These are phyloP conservation scores for Pyrus bretschneideri DNA, from an alignment of 306 rosid genomes.

Conservation along the genomic window DNA sequence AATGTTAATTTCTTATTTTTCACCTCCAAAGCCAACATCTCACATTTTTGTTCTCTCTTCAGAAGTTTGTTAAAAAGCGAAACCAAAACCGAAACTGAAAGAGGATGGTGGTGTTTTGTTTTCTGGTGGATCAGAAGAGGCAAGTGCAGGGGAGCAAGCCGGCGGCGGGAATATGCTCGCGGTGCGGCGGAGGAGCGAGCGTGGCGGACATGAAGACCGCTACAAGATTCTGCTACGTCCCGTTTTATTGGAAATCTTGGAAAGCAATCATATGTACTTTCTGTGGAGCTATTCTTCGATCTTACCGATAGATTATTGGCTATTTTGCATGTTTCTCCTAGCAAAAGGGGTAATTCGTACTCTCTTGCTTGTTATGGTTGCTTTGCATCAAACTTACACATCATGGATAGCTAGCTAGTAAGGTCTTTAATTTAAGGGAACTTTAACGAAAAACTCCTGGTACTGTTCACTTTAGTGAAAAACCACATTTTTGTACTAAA, in stretches of 20 bases:
- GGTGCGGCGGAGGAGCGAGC: conserved; percentile 91
- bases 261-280: conserved; percentile 68
- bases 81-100: neutral
- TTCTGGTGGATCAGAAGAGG: conserved; percentile 69
- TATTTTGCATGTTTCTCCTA: neutral
- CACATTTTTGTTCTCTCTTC: neutral
- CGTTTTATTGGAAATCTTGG: conserved; percentile 77
- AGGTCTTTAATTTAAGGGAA: too few relatives aligned
- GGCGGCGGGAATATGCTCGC: conserved; percentile 71
- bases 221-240: conserved; percentile 79
- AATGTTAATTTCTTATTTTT: neutral
- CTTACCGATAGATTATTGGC: neutral
- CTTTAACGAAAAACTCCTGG: too few relatives aligned
- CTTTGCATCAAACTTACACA: too few relatives aligned
- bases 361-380: too few relatives aligned
- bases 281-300: conserved; percentile 56
- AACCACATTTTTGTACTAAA: too few relatives aligned
- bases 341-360: too few relatives aligned
- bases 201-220: conserved; percentile 81
- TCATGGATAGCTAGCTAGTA: too few relatives aligned
- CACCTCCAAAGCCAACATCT: neutral
- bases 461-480: too few relatives aligned
- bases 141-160: conserved; percentile 72
- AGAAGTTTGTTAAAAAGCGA: neutral
- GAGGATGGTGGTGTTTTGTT: conserved; percentile 70